Evolutionary conservation across 805 yeast genomes (phyloP).

Genomic region (Tanozyma kutaoensis): DNA sequence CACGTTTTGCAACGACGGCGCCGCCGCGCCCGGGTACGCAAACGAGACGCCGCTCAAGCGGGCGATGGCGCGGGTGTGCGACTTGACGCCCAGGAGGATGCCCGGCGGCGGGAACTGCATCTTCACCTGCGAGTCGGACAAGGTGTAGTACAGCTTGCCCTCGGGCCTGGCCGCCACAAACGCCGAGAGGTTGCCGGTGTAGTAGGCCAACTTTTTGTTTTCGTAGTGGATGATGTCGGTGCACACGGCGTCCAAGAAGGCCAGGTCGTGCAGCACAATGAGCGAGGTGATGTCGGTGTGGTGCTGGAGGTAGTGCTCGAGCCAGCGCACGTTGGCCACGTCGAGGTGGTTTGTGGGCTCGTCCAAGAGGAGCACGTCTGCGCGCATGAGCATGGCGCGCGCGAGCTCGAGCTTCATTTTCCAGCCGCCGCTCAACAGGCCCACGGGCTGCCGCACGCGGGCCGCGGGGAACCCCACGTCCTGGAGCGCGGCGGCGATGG

Average conservation of each 20-base stretch:
- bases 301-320: slow-evolving; percentile 71
- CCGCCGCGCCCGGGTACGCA: slow-evolving; percentile 77
- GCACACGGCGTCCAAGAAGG: slow-evolving; percentile 89
- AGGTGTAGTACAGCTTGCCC: slow-evolving; percentile 90
- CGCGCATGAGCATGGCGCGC: slow-evolving; percentile 97
- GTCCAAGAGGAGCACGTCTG: slow-evolving; percentile 86
- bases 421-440: slow-evolving; percentile 98
- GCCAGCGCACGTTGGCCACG: slow-evolving; percentile 87
- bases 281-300: slow-evolving; percentile 85
- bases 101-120: slow-evolving; percentile 99
- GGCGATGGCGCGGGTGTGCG: slow-evolving; percentile 88
- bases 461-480: slow-evolving; percentile 88
- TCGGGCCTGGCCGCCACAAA: slow-evolving; percentile 90
- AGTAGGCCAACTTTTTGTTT: slow-evolving; percentile 85
- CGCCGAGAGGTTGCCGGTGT: slow-evolving; percentile 90
- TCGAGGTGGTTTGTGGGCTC: slow-evolving; percentile 99
- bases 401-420: slow-evolving; percentile 97
- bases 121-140: slow-evolving; percentile 83
- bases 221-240: slow-evolving; percentile 96
- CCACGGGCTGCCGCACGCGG: slow-evolving; percentile 82
- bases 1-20: slow-evolving; percentile 68
- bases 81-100: slow-evolving; percentile 90
- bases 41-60: slow-evolving; percentile 77
- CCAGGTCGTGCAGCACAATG: slow-evolving; percentile 96
- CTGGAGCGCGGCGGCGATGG: slow-evolving; percentile 62